Evolutionary conservation across 176 grass and related monocot species (phyloP).

Genomic region (Phoenix roebelenii): DNA sequence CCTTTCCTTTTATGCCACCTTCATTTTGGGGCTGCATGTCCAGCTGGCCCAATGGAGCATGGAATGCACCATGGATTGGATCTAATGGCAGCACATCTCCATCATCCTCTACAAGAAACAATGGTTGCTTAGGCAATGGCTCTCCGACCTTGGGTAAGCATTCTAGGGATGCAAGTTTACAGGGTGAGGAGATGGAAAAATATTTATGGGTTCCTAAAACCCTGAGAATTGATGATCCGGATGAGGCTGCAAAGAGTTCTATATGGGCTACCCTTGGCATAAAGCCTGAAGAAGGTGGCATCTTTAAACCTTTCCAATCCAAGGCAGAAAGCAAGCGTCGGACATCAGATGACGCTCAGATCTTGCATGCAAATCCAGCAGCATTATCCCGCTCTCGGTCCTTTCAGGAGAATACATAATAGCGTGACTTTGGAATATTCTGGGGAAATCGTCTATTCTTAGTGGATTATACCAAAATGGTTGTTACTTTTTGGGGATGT

Average conservation of each 20-base stretch:
- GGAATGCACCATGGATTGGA: conserved; percentile 36
- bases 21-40: conserved; percentile 52
- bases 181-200: conserved; percentile 50
- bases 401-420: conserved; percentile 69
- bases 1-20: conserved; percentile 76
- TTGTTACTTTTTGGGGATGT: background rate
- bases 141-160: conserved; percentile 79
- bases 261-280: conserved; percentile 93
- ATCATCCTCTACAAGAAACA: conserved; percentile 53
- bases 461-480: too few relatives aligned
- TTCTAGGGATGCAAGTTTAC: conserved; percentile 45
- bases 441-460: background rate
- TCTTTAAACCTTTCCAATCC: conserved; percentile 58
- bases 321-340: conserved; percentile 42
- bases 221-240: conserved; percentile 78
- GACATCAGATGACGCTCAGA: conserved; percentile 33
- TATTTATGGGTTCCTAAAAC: conserved; percentile 88
- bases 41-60: conserved; percentile 41
- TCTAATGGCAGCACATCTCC: conserved; percentile 31
- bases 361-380: conserved; percentile 70
- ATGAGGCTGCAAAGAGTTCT: conserved; percentile 88
- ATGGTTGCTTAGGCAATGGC: conserved; percentile 53
- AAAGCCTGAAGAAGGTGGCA: conserved; percentile 55
- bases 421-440: background rate
- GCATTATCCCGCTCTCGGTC: conserved; percentile 67